Base-by-base conservation (phyloP, 2,329 filamentous ascomycete species). In the Diaporthe velutina region DNA sequence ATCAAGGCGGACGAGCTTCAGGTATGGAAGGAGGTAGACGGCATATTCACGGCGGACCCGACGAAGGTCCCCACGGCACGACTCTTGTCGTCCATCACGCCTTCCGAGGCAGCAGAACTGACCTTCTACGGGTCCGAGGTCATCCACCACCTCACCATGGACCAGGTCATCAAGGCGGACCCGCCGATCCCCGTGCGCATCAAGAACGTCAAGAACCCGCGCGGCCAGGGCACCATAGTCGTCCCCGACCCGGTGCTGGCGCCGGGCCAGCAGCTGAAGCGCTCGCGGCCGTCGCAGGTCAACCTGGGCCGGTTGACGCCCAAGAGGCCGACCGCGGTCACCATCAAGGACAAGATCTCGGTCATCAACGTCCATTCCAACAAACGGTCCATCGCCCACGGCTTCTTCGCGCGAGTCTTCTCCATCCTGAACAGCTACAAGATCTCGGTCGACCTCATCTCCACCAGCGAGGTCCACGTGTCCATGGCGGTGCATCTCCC, bases 351-450 rank as follows among this genome's bases (percentile, higher is more conserved):
- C 84, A 94, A 95, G 82, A 98, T 99, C 82, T 93, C 96, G 61
- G 95, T 99, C 78, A 95, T 99, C 81, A 99, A 99, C 85, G 95
- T 99, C 60, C 96, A 98, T 88, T 98, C 95, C 71, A 98, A 99
- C 87, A 98, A 98, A 87, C 93, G 96, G 77, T 97, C 96, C 12
- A 94, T 98, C 77, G 97, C 96, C 0, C 97, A 98, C 83, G 96
- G 96, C 57, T 99, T 99, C 85, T 94, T 99, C 80, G 96, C 96
- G 67, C 93, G 93, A 76, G 97, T 99, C 25, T 99, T 99, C 83
- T 93, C 92, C 75, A 97, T 98, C 75, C 90, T 99, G 57, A 94
- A 98, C 84, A 92, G 91, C 79, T 93, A 95, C 87, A 91, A 93
- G 78, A 90, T 99, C 75, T 97, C 95, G 0, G 97, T 99, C 64